Conservation (phyloP, 2,329 filamentous ascomycete species). For the Beauveria brongniartii region DNA sequence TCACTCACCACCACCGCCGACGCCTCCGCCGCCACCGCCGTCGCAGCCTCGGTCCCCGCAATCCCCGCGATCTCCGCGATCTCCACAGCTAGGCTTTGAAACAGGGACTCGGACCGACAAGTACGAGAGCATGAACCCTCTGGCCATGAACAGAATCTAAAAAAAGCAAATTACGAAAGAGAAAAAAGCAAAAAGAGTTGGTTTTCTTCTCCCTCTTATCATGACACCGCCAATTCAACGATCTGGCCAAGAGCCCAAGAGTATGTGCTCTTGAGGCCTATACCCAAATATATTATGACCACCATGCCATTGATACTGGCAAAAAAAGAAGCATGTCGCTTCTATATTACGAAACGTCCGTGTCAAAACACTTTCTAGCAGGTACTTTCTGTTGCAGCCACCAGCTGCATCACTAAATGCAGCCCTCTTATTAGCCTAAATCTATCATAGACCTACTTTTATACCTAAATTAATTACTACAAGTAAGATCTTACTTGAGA, state of each 20-base stretch:
- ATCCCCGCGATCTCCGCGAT: not conserved
- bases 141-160: slow-evolving; percentile 49
- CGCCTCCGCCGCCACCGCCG: not conserved
- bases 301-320: not conserved
- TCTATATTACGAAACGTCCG: not conserved
- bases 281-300: not conserved
- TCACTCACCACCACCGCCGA: not conserved
- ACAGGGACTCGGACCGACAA: slow-evolving; percentile 17
- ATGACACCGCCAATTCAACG: not conserved
- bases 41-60: not conserved
- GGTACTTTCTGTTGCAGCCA: not conserved
- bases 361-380: not conserved
- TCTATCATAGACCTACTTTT: too few species aligned
- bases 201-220: not conserved
- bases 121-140: slow-evolving; percentile 41
- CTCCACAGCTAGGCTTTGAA: not conserved
- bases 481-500: too few species aligned
- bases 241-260: not conserved
- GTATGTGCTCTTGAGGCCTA: not conserved
- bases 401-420: too few species aligned
- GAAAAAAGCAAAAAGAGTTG: not conserved
- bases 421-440: too few species aligned
- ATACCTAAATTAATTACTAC: too few species aligned
- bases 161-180: not conserved
- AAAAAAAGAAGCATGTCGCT: not conserved